A percentile compares a stretch with the other conserved stretches of the same genome.
Conservation (phyloP, 257 asterid species). For the Striga asiatica region DNA sequence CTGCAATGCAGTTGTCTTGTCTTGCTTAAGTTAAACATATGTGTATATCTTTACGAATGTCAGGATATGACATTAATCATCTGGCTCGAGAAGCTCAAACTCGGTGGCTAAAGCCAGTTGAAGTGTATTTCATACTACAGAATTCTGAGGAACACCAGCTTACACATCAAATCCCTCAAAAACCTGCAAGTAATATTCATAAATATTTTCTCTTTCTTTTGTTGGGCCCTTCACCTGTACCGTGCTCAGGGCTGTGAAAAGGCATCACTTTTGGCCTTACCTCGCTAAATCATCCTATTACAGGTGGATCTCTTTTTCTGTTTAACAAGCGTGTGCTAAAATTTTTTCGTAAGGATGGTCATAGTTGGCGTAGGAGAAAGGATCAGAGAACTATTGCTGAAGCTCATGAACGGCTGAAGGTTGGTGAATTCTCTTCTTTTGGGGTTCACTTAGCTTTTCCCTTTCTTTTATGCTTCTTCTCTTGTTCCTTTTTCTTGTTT, state of each 20-base stretch:
- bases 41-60: constrained; percentile 1
- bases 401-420: constrained; percentile 98
- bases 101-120: constrained; percentile 93
- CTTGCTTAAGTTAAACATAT: neutral
- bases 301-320: constrained; percentile 81
- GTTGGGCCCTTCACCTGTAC: neutral
- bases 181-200: constrained; percentile 45
- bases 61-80: constrained; percentile 54
- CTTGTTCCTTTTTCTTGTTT: neutral
- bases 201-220: constrained; percentile 3
- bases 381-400: constrained; percentile 88
- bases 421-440: no score
- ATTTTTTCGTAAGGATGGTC: constrained; percentile 90
- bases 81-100: constrained; percentile 71
- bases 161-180: constrained; percentile 57
- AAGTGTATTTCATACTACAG: constrained; percentile 58
- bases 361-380: constrained; percentile 85
- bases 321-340: constrained; percentile 76
- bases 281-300: constrained; percentile 5
- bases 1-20: neutral
- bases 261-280: no score
- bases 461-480: neutral
- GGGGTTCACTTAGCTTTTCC: neutral
- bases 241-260: constrained; percentile 4
- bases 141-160: constrained; percentile 67